Conservation (phyloP, 176 grass and related monocot species). For the Raddia guianensis region DNA sequence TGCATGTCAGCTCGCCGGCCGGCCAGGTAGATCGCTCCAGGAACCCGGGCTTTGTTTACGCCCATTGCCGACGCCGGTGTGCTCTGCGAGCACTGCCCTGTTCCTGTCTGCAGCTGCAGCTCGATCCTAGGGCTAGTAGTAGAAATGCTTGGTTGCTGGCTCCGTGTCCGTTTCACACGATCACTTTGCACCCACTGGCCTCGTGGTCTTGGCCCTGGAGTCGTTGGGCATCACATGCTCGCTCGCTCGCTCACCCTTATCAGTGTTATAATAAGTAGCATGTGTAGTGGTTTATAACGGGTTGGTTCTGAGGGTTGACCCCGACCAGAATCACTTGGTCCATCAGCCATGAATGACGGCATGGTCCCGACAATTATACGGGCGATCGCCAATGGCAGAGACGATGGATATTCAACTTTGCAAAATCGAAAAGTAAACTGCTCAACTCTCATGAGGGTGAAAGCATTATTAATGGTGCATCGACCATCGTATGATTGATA, state of each 20-base stretch:
- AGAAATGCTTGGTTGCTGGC: neutral
- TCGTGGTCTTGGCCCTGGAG: neutral
- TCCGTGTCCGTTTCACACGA: conserved; percentile 1
- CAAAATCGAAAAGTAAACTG: no score
- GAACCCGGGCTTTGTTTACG: neutral
- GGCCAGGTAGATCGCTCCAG: neutral
- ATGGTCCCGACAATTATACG: no score
- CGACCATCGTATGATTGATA: no score
- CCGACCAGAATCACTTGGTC: no score
- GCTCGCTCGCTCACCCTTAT: neutral
- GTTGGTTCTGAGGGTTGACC: no score
- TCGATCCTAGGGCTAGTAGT: no score
- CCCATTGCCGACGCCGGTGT: neutral
- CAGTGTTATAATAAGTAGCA: neutral
- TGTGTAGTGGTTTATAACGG: no score
- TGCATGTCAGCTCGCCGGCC: conserved; percentile 10
- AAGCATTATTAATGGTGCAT: no score
- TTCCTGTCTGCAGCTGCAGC: neutral
- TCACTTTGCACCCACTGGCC: neutral
- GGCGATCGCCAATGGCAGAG: no score
- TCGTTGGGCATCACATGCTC: conserved; percentile 27
- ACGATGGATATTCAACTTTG: no score
- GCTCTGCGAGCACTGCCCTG: neutral
- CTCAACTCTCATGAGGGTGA: no score
- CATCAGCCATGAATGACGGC: no score